phyloP scores from a whole-genome alignment of 2,329 filamentous ascomycete genomes.

The Fusarium newnesense region DNA sequence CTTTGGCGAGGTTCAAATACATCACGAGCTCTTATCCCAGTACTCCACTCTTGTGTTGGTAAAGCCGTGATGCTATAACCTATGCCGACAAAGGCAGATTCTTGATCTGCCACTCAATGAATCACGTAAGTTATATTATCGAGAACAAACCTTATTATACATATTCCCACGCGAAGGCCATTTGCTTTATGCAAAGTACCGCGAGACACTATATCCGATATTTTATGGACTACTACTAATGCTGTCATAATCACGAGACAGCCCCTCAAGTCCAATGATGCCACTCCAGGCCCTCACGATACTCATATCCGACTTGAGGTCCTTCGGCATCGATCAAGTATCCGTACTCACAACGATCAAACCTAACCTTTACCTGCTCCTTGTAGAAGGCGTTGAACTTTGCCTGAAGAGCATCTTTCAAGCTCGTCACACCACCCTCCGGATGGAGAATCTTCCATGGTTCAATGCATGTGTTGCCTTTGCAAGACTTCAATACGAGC shows the following conservation, averaged over 20 bases:
- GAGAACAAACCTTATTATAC: neutral
- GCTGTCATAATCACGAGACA: neutral
- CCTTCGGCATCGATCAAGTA: slow-evolving; percentile 68
- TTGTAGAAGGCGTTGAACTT: slow-evolving; percentile 65
- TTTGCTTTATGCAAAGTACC: neutral
- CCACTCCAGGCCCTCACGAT: slow-evolving; percentile 43
- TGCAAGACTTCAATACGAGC: slow-evolving; percentile 70
- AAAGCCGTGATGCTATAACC: neutral
- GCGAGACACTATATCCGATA: neutral
- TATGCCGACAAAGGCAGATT: slow-evolving; percentile 1
- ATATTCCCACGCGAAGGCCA: neutral
- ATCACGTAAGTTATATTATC: neutral
- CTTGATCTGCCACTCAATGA: too few species aligned
- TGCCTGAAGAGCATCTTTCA: slow-evolving; percentile 60
- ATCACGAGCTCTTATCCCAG: neutral
- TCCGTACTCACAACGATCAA: slow-evolving; percentile 63
- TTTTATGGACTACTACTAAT: neutral
- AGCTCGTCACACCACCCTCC: slow-evolving; percentile 58
- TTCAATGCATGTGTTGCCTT: slow-evolving; percentile 60
- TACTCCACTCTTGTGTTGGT: slow-evolving; percentile 17
- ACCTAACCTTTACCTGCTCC: slow-evolving; percentile 59
- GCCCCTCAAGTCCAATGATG: slow-evolving; percentile 43
- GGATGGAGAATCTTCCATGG: slow-evolving; percentile 70
- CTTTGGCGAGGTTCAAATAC: neutral
- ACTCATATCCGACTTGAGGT: slow-evolving; percentile 51